Conservation (phyloP, 495 filamentous ascomycete species). For the Podospora comata region DNA sequence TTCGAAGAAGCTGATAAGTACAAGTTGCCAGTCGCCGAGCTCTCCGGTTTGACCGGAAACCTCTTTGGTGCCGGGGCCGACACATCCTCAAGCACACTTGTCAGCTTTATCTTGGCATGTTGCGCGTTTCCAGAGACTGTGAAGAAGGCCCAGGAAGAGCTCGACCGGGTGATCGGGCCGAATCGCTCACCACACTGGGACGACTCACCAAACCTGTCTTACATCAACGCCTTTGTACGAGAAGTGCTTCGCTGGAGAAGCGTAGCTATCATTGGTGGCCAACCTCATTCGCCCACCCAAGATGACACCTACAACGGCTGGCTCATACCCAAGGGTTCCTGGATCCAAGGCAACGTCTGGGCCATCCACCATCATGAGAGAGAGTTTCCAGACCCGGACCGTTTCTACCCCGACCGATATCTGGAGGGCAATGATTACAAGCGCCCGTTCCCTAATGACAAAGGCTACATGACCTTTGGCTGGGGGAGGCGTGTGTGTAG, state of each 20-base stretch:
- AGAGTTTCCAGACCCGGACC: conserved; percentile 60
- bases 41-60: conserved; percentile 58
- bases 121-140: conserved; percentile 52
- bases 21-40: conserved; percentile 51
- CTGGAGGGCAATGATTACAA: conserved; percentile 45
- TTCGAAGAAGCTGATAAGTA: conserved; percentile 50
- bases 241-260: conserved; percentile 64
- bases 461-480: conserved; percentile 62
- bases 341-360: conserved; percentile 62
- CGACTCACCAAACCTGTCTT: conserved; percentile 57
- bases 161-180: conserved; percentile 57
- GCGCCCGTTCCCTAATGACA: conserved; percentile 56
- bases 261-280: conserved; percentile 60
- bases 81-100: conserved; percentile 62
- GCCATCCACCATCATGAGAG: conserved; percentile 62
- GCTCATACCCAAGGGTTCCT: conserved; percentile 52
- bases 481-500: conserved; percentile 60
- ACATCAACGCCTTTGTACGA: conserved; percentile 58
- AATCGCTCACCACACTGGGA: conserved; percentile 54
- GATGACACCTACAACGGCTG: conserved; percentile 58
- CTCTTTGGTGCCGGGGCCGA: conserved; percentile 66
- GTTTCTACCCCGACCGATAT: conserved; percentile 52
- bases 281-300: conserved; percentile 59
- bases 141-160: conserved; percentile 43
- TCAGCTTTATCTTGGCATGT: conserved; percentile 61